Evolutionary conservation across 192 early-diverging fungal genomes (phyloP).

Genomic region (Linnemannia elongata): DNA sequence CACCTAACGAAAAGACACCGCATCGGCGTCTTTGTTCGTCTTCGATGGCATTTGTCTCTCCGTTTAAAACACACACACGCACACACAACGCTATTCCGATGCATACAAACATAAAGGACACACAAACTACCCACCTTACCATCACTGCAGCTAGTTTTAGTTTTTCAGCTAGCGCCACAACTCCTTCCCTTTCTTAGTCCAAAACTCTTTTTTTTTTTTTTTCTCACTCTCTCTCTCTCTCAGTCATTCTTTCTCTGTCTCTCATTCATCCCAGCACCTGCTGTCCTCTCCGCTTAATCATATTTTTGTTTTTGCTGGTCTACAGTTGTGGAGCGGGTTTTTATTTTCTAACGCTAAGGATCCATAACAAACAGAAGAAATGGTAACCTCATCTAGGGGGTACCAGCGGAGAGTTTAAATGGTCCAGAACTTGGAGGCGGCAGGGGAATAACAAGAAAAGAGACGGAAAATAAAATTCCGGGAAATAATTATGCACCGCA

Average conservation of each 20-base stretch:
- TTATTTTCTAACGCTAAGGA: not conserved
- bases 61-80: too few relatives aligned
- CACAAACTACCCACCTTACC: not conserved
- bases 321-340: not conserved
- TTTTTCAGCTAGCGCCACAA: not conserved
- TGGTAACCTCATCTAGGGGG: not conserved
- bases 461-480: not conserved
- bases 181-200: not conserved
- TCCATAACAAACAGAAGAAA: not conserved
- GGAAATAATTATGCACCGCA: not conserved
- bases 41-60: too few relatives aligned
- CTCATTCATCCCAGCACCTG: not conserved
- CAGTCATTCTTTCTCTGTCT: not conserved
- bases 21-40: too few relatives aligned
- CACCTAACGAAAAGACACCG: too few relatives aligned
- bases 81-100: not conserved
- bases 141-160: not conserved
- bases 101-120: not conserved
- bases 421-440: not conserved
- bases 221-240: not conserved
- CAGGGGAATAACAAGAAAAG: not conserved
- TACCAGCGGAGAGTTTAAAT: conserved; percentile 1
- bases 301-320: not conserved
- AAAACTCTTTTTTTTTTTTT: not conserved
- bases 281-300: not conserved